Conservation (phyloP, 257 asterid species). For the Lycium barbarum region DNA sequence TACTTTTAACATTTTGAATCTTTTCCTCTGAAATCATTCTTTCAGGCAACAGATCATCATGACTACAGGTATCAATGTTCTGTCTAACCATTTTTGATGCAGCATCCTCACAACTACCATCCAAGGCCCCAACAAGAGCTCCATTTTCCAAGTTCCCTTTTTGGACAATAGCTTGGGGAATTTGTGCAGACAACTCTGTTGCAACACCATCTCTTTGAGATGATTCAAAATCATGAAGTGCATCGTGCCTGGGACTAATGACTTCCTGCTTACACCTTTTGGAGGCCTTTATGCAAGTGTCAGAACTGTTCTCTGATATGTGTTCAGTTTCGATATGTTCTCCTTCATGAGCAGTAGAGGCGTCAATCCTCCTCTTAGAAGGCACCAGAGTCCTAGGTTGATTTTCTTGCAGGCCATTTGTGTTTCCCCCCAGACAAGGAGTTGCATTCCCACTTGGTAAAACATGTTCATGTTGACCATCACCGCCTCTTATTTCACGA, state of each 20-base stretch:
- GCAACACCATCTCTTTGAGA: conserved; percentile 37
- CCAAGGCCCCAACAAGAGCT: conserved; percentile 30
- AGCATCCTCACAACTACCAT: conserved; percentile 31
- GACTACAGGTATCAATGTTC: conserved; percentile 32
- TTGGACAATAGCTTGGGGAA: neutral
- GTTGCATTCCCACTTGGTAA: conserved; percentile 29
- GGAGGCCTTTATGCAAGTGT: conserved; percentile 34
- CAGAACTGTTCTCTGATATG: conserved; percentile 35
- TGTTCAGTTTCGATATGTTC: conserved; percentile 35
- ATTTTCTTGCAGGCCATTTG: conserved; percentile 36
- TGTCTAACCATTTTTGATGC: conserved; percentile 31
- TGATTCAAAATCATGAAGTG: conserved; percentile 32
- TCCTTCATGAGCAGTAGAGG: conserved; percentile 35
- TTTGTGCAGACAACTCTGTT: conserved; percentile 20
- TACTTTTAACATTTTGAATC: conserved; percentile 39
- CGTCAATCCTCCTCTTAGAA: conserved; percentile 42
- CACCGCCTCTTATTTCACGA: conserved; percentile 30
- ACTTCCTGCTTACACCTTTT: conserved; percentile 52
- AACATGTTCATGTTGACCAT: conserved; percentile 24
- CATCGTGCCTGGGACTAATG: conserved; percentile 26
- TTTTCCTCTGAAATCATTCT: conserved; percentile 36
- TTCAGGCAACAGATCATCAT: conserved; percentile 39
- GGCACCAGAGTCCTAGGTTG: conserved; percentile 40
- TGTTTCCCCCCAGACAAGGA: conserved; percentile 32
- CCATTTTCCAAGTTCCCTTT: conserved; percentile 30